Percentiles rank a stretch among this genome's conserved stretches.
Conservation (phyloP, 1,284 basidiomycete genomes). For the Naganishia albida region DNA sequence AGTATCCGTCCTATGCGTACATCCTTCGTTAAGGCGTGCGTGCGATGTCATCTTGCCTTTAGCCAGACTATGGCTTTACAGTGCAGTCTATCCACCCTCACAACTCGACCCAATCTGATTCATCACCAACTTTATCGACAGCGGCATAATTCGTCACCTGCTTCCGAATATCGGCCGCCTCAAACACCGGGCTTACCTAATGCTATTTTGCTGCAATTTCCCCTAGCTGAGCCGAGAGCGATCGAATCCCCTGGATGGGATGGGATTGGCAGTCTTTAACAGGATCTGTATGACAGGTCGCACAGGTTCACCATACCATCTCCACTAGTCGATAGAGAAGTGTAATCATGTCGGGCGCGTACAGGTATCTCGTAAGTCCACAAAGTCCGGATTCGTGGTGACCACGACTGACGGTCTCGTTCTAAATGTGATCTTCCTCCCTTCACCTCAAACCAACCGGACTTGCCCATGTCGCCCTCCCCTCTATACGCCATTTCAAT, state of each 20-base stretch:
- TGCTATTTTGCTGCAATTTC: background rate
- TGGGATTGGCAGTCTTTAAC: background rate
- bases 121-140: no score
- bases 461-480: background rate
- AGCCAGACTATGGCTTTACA: no score
- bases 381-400: background rate
- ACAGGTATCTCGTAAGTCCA: slow-evolving; percentile 43
- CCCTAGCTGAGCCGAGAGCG: background rate
- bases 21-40: no score
- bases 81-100: no score
- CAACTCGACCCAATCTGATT: no score
- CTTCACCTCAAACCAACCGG: background rate
- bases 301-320: background rate
- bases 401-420: background rate
- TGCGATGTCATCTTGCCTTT: no score
- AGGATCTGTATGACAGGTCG: background rate
- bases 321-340: background rate
- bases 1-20: no score
- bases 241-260: slow-evolving; percentile 6
- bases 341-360: slow-evolving; percentile 40
- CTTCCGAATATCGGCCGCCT: no score
- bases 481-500: background rate
- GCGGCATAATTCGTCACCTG: no score
- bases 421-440: background rate
- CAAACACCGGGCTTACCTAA: background rate